These are phyloP conservation scores for Zanthoxylum bungeanum DNA, from an alignment of 345 rosid genomes.

Conservation along the genomic window DNA sequence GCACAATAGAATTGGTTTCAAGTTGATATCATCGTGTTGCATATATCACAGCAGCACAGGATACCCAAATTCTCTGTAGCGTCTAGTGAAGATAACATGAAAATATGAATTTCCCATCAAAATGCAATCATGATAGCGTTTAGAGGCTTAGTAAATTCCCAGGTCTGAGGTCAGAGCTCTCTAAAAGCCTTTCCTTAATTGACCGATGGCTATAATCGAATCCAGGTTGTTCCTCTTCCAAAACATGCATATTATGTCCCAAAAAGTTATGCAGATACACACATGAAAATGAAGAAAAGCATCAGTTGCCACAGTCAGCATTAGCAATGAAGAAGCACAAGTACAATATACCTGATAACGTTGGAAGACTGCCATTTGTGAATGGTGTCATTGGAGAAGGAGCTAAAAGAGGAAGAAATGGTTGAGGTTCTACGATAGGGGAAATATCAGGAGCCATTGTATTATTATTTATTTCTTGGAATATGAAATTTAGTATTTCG, in stretches of 20 bases:
- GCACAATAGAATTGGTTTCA: not conserved
- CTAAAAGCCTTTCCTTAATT: not conserved
- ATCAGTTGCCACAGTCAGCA: not conserved
- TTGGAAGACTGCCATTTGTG: constrained; percentile 38
- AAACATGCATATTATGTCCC: constrained; percentile 1
- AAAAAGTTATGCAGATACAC: not conserved
- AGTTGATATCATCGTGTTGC: not conserved
- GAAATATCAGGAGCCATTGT: constrained; percentile 25
- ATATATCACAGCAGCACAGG: not conserved
- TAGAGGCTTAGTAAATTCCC: not conserved
- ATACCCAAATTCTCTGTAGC: not conserved
- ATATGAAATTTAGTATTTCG: not conserved
- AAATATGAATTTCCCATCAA: not conserved
- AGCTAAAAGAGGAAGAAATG: constrained; percentile 57
- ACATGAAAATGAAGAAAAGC: not conserved
- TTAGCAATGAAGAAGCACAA: constrained; percentile 8
- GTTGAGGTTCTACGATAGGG: constrained; percentile 33
- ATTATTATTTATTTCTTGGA: constrained; percentile 3
- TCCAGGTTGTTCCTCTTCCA: not conserved
- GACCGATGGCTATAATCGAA: constrained; percentile 1
- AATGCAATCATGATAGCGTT: not conserved
- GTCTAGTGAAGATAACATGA: not conserved
- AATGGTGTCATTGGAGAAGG: constrained; percentile 53
- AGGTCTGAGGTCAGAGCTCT: not conserved
- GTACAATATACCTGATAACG: constrained; percentile 43